A percentile compares a stretch with the other conserved stretches of the same genome.
These are phyloP conservation scores for Lanmaoa pseudosensibilis DNA, from an alignment of 768 basidiomycete species.

Conservation along the genomic window DNA sequence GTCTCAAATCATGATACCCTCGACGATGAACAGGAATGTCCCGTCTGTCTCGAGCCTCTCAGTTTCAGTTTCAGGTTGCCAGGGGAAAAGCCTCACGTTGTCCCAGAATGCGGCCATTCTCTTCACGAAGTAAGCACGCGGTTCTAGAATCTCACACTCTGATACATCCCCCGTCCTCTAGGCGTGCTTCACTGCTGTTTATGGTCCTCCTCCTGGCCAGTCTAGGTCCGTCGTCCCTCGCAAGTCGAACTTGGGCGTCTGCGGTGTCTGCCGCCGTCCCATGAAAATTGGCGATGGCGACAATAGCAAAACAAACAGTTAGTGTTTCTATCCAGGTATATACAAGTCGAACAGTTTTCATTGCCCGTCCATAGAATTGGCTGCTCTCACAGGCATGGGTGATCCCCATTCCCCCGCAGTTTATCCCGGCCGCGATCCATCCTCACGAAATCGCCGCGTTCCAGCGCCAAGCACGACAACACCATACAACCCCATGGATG, in stretches of 20 bases:
- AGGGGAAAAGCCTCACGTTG: conserved; percentile 96
- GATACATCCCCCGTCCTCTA: conserved; percentile 31
- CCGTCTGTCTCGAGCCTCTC: conserved; percentile 94
- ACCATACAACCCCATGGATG: conserved; percentile 70
- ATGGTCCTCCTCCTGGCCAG: conserved; percentile 77
- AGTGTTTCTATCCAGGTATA: conserved; percentile 25
- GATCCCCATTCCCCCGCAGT: conserved; percentile 53
- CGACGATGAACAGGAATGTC: conserved; percentile 89
- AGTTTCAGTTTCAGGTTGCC: conserved; percentile 90
- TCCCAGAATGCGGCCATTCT: conserved; percentile 96
- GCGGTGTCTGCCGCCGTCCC: conserved; percentile 93
- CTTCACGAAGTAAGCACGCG: conserved; percentile 75
- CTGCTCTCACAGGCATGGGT: conserved; percentile 89
- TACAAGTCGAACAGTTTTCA: conserved; percentile 4
- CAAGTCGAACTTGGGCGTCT: conserved; percentile 87
- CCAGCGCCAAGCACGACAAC: conserved; percentile 23
- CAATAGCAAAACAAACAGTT: conserved; percentile 84
- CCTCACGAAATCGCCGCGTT: conserved; percentile 36
- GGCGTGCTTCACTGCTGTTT: conserved; percentile 97
- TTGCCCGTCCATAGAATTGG: conserved; percentile 66
- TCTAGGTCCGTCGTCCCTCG: conserved; percentile 54
- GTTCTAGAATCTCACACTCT: background rate
- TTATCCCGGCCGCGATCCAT: conserved; percentile 67
- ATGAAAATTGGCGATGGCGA: conserved; percentile 95
- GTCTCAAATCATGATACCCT: conserved; percentile 61